Base-by-base conservation (phyloP, 352 stramenopile genomes). In the Phytophthora sp. region DNA sequence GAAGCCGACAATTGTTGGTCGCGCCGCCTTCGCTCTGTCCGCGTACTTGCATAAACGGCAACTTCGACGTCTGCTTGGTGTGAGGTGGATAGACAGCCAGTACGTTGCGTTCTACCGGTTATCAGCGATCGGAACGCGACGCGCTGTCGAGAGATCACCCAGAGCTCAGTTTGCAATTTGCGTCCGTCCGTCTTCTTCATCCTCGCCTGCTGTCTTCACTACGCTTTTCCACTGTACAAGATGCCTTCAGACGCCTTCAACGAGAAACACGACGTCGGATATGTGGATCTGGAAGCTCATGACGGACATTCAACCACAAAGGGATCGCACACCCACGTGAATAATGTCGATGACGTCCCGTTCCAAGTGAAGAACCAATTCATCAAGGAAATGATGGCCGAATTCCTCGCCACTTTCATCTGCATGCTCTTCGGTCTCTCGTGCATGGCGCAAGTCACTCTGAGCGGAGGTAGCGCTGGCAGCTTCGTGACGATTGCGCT, bases 361-460 rank as follows among this genome's bases (percentile, higher is more conserved):
- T 60, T 47, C 29, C 56, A 57, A 47, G 63, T 76, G 9, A 79
- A 74, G 63, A 77, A 42, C 21, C 57, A 27, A 29, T 63, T 84
- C 36, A 35, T 73, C 11, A 80, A 71, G 21, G 66, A 89, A 52
- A 77, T 80, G 41, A 57, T 87, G 52, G 77, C 73, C 26, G 80
- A 87, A 58, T 85, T 84, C 58, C 66, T 89, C 27, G 74, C 66
- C 38, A 84, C 73, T 2, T 86, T 89, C 36, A 72, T 84, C 30
- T 63, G 80, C 52, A 57, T 89, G 31, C 52, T 57, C 36, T 85
- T 89, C 57, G 77, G 77, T 18, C 63, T 78, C 20, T 69, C 69
- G 9, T 73, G 75, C 9, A 80, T 77, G 44, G 71, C 77, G 11
- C 75, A 89, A 71, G 63, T 80, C 20, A 70, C 66, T 1, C 65